Base-by-base conservation (phyloP, 257 asterid genomes). In the Fraxinus quadrangulata region DNA sequence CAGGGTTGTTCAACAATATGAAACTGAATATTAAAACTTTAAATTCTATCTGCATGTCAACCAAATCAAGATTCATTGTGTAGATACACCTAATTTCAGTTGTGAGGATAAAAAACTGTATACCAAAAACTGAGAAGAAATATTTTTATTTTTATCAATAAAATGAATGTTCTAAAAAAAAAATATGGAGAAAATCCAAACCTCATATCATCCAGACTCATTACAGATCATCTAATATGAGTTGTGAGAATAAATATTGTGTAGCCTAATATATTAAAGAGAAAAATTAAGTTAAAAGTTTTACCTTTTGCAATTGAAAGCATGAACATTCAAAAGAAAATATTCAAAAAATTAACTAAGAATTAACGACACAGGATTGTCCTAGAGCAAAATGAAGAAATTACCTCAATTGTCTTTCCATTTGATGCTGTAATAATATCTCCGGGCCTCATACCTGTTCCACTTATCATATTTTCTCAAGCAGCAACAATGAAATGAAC, bases 401-500 rank as follows among this genome's bases (percentile, higher is more conserved):
- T 71, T 77, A 88, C 92, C 89, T 89, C 93, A 70, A 89, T 87
- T 51, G 93, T 89, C 79, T 89, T 89, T 69, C 93, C 93, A 77
- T 89, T 89, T 69, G 93, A 87, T 72, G 89, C 91, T 26, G 93
- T 89, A 81, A 89, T 67, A 23, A 89, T 67, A 68, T 89, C 93
- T 72, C 93, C 91, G 26, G 89, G 93, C 76, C 93, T 89, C 88
- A 89, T 89, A 34, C 93, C 93, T 30, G 91, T 87, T 24, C 93
- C 93, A 77, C 91, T 89, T 21, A 89, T 89, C 93, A 89, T 89
- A 85, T 89, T 89, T 72, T 89, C 93, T 84, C 93, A 89, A 75
- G 93, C 93, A n/a, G 93, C 93, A 80, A 89, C 86, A 47, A 87
- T 83, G 78, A 89, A 89, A 75, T 89, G 91, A 80, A 89, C 89